Evolutionary conservation across 179 eudicot species (phyloP).

Genomic region (Carnegiea gigantea): DNA sequence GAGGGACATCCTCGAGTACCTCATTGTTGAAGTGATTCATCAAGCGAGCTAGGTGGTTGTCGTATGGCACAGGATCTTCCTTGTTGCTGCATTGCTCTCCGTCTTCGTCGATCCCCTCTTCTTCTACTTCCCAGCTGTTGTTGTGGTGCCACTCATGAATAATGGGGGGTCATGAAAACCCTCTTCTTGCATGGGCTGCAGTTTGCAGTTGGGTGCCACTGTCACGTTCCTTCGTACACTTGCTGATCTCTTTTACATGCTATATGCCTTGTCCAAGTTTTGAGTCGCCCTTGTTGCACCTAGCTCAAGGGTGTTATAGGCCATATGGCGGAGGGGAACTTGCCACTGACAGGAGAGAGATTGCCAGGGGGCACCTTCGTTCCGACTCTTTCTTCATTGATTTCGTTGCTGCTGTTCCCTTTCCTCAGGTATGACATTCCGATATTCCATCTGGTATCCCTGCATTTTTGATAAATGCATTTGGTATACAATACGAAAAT

Average conservation of each 20-base stretch:
- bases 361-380: background rate
- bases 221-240: background rate
- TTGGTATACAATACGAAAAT: no score
- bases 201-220: background rate
- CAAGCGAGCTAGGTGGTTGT: background rate
- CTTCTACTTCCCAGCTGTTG: background rate
- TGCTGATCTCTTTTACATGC: background rate
- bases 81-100: background rate
- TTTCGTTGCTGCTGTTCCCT: slow-evolving; percentile 1
- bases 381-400: background rate
- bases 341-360: background rate
- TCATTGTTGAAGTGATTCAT: background rate
- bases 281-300: background rate
- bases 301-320: background rate
- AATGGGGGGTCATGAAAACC: background rate
- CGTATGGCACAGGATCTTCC: background rate
- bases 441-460: no score
- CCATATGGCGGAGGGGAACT: slow-evolving; percentile 4
- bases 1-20: background rate
- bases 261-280: background rate
- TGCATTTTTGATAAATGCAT: no score
- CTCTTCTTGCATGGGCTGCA: background rate
- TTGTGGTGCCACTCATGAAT: background rate
- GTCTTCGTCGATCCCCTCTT: background rate
- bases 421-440: background rate